Conservation (phyloP, 306 rosid genomes). For the Malus domestica region DNA sequence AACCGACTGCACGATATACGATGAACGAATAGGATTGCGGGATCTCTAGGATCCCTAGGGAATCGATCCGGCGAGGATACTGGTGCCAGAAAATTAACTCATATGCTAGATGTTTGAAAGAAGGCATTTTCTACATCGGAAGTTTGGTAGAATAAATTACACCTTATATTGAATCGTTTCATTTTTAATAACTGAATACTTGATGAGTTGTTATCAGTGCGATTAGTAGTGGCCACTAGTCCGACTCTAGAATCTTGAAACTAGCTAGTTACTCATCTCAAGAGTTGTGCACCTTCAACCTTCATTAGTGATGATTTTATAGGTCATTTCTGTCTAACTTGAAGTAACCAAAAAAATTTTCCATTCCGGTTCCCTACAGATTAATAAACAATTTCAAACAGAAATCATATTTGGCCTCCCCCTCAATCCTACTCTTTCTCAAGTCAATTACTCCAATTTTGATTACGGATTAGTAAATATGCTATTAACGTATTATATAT, state of each 20-base stretch:
- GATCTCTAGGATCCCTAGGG: too few species aligned
- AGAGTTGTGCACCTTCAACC: neutral
- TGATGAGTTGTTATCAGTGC: fast-evolving
- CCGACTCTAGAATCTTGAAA: too few species aligned
- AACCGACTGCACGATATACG: too few species aligned
- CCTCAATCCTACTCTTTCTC: neutral
- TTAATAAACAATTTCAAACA: too few species aligned
- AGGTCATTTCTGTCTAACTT: neutral
- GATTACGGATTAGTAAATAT: too few species aligned
- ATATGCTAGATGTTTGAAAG: neutral
- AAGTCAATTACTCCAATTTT: neutral
- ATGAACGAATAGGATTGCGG: too few species aligned
- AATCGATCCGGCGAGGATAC: too few species aligned
- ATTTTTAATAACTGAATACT: too few species aligned
- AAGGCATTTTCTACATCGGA: neutral
- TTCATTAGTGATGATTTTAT: neutral
- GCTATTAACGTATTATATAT: neutral
- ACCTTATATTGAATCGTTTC: neutral
- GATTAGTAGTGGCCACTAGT: neutral
- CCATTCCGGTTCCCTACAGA: neutral
- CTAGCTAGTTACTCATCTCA: too few species aligned
- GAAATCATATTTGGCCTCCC: neutral
- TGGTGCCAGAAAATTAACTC: neutral
- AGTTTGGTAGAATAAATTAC: neutral
- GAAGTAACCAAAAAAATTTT: neutral